phyloP scores from a whole-genome alignment of 352 stramenopile species.

The Globisporangium barbulae region DNA sequence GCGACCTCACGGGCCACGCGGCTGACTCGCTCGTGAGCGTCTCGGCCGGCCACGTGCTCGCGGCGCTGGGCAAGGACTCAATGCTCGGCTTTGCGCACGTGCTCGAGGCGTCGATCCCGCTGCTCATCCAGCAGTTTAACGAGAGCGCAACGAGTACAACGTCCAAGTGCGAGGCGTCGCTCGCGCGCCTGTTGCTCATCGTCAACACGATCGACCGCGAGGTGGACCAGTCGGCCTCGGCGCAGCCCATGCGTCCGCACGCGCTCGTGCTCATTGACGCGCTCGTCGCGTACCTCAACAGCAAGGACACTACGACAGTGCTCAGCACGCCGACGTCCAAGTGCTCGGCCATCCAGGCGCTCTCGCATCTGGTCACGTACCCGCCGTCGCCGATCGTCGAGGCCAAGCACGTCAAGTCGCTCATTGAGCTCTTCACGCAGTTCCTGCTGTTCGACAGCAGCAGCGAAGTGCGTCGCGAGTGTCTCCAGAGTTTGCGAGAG shows the following conservation, averaged over 20 bases:
- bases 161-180: slow-evolving; percentile 65
- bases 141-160: slow-evolving; percentile 37
- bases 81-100: slow-evolving; percentile 67
- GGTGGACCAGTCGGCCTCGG: slow-evolving; percentile 68
- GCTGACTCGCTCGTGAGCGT: slow-evolving; percentile 78
- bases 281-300: slow-evolving; percentile 52
- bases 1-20: slow-evolving; percentile 68
- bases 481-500: slow-evolving; percentile 60
- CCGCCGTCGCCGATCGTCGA: slow-evolving; percentile 77
- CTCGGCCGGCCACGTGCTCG: slow-evolving; percentile 67
- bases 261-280: slow-evolving; percentile 51
- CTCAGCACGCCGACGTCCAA: slow-evolving; percentile 43
- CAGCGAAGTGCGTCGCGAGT: slow-evolving; percentile 63
- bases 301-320: slow-evolving; percentile 21
- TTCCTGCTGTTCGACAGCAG: slow-evolving; percentile 63
- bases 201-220: slow-evolving; percentile 83
- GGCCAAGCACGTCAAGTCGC: slow-evolving; percentile 46
- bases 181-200: slow-evolving; percentile 62
- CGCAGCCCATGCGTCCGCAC: slow-evolving; percentile 75
- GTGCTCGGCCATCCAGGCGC: slow-evolving; percentile 56
- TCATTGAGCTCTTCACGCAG: slow-evolving; percentile 76
- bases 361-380: slow-evolving; percentile 76
- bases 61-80: slow-evolving; percentile 64
- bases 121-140: slow-evolving; percentile 64
- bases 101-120: slow-evolving; percentile 51